A percentile compares a stretch with the other conserved stretches of the same genome.
These are phyloP conservation scores for Populus pruinosa DNA, from an alignment of 345 rosid species.

Conservation along the genomic window DNA sequence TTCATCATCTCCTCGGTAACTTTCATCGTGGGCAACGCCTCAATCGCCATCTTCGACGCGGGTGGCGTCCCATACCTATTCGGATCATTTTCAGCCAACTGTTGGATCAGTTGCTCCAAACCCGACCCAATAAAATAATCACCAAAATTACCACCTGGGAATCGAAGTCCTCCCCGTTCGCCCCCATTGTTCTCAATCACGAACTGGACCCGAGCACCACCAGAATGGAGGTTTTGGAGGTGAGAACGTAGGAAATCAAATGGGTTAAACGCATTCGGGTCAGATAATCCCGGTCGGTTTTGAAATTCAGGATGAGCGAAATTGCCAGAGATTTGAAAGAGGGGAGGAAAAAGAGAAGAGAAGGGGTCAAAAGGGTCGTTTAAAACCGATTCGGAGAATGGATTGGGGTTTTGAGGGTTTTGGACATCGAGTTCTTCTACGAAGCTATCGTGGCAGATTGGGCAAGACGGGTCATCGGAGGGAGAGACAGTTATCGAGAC, in stretches of 20 bases:
- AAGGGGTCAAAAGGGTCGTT: conserved; percentile 24
- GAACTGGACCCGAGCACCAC: conserved; percentile 45
- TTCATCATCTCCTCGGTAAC: conserved; percentile 24
- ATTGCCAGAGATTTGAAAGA: conserved; percentile 20
- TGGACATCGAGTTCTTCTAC: conserved; percentile 41
- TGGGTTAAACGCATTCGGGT: conserved; percentile 25
- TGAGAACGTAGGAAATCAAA: conserved; percentile 35
- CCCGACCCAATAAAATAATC: conserved; percentile 50
- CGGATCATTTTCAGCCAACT: conserved; percentile 50
- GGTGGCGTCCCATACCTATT: conserved; percentile 47
- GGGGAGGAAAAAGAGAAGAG: conserved; percentile 25
- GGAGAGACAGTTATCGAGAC: conserved; percentile 25
- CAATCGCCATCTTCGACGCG: conserved; percentile 39
- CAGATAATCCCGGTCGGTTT: background rate
- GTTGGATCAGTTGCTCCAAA: conserved; percentile 47
- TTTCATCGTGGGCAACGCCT: conserved; percentile 30
- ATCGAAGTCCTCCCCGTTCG: conserved; percentile 24
- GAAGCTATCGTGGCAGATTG: conserved; percentile 43
- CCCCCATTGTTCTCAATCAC: conserved; percentile 31
- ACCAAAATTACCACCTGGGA: conserved; percentile 30
- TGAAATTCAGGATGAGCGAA: background rate
- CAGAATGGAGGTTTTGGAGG: conserved; percentile 30
- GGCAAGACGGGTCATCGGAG: conserved; percentile 38
- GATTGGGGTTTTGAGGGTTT: conserved; percentile 9
- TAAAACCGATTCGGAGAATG: conserved; percentile 13